Base-by-base conservation (phyloP, 2,329 filamentous ascomycete genomes). In the Aspergillus ibericus region DNA sequence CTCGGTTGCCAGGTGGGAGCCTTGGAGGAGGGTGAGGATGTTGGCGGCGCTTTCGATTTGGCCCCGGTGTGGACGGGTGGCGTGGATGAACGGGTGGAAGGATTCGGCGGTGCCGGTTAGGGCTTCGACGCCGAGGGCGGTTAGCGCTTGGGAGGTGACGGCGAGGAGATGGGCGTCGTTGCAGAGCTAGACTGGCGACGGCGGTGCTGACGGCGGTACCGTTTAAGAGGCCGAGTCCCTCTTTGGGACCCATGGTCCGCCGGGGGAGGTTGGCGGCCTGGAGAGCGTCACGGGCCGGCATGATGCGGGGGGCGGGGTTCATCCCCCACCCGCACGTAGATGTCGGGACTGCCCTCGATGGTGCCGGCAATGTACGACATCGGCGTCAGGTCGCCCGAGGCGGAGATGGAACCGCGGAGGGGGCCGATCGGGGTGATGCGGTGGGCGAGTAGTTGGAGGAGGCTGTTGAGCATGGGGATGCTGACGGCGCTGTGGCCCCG, bases 61-160 rank as follows among this genome's bases (percentile, higher is more conserved):
- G 0, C 87, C 87, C 0, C 69, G 67, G 66, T 89, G 86, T 0
- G 87, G 86, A 1, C 87, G 81, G 2, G 81, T 75, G 2, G 73
- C 66, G 2, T 85, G 80, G 58, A 88, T 82, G 67, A 88, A 88
- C 0, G 82, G 80, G 61, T 85, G 74, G 59, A 83, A 85, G 67
- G 81, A 85, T 61, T 83, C 80, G 2, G 78, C 76, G 2, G 79
- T 83, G 0, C 85, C 87, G 0, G 70, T 68, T 55, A 89, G 71
- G 1, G 83, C 83, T 68, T 90, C 87, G 0, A 82, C 80, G 4
- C 76, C 77, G 78, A 88, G 85, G 1, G 84, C 85, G 0, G 86
- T 88, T 1, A 88, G 72, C 0, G 84, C 65, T 65, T 89, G 85
- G 0, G 81, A 72, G 2, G 86, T 66, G 0, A 85, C 58, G 1